Percentiles rank a stretch among this genome's conserved stretches.
phyloP scores from a whole-genome alignment of 2,329 filamentous ascomycete genomes.

The Magnaporthiopsis poae region DNA sequence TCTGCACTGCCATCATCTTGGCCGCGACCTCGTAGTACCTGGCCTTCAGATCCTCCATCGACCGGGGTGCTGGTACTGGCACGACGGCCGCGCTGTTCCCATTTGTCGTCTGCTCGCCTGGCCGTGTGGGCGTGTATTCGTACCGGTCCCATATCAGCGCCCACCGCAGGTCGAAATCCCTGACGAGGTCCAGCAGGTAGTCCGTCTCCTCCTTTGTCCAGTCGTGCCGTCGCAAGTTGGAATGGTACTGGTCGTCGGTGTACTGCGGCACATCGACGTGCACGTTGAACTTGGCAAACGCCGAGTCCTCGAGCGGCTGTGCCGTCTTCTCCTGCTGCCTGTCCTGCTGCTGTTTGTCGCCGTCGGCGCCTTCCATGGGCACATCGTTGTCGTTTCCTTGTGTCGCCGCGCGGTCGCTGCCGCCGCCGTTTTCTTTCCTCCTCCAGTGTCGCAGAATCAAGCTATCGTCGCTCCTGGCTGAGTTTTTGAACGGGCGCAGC shows the following conservation, averaged over 20 bases:
- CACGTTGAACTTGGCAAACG: constrained; percentile 82
- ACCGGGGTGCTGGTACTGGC: constrained; percentile 45
- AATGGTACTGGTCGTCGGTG: constrained; percentile 75
- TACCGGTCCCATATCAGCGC: constrained; percentile 87
- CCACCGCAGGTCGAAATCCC: constrained; percentile 81
- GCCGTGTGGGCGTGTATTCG: constrained; percentile 42
- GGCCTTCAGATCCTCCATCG: constrained; percentile 82
- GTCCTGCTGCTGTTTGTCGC: constrained; percentile 14
- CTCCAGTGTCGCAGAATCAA: constrained; percentile 75
- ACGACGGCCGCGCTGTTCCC: constrained; percentile 44
- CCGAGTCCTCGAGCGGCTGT: constrained; percentile 41
- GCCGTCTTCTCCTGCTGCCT: constrained; percentile 12
- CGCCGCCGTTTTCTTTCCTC: constrained; percentile 34
- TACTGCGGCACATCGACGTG: constrained; percentile 70
- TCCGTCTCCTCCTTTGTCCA: constrained; percentile 94
- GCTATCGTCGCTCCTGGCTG: constrained; percentile 57
- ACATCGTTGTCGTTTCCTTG: constrained; percentile 12
- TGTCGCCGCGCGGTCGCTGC: background rate
- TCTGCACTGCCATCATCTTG: constrained; percentile 70
- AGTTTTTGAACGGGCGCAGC: constrained; percentile 63
- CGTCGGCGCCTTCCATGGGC: constrained; percentile 23
- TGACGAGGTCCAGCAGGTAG: constrained; percentile 67
- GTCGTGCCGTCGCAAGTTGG: constrained; percentile 60
- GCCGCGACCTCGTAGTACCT: constrained; percentile 83
- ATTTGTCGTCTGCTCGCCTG: constrained; percentile 30